Conservation (phyloP, 768 basidiomycete species). For the Podaxis mareebaensis region DNA sequence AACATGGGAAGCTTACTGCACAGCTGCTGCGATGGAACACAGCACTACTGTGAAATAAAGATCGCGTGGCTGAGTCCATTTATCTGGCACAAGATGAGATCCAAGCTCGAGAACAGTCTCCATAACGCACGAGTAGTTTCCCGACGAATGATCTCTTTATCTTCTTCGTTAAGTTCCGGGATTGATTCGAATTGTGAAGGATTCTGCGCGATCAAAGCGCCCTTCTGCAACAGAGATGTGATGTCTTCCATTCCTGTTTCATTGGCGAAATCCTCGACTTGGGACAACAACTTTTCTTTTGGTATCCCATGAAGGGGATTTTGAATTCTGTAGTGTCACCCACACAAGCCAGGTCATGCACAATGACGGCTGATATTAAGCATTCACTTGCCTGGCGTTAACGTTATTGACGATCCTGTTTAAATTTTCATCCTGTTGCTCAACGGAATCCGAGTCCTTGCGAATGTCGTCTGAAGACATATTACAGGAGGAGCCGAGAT, state of each 20-base stretch:
- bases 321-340: conserved; percentile 29
- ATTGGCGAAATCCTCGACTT: conserved; percentile 61
- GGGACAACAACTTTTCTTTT: conserved; percentile 54
- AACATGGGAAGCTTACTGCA: conserved; percentile 46
- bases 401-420: conserved; percentile 20
- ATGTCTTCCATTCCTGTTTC: conserved; percentile 43
- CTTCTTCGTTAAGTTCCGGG: conserved; percentile 31
- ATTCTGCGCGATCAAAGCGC: conserved; percentile 71
- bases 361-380: not conserved
- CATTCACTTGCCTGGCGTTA: conserved; percentile 17
- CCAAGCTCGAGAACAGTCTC: not conserved
- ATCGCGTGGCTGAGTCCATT: conserved; percentile 42
- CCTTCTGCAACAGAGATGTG: conserved; percentile 52
- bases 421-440: conserved; percentile 4
- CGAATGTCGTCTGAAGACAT: conserved; percentile 12
- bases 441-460: conserved; percentile 2
- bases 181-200: conserved; percentile 44
- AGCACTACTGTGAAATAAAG: conserved; percentile 40
- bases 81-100: conserved; percentile 27
- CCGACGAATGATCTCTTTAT: conserved; percentile 34
- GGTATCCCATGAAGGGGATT: conserved; percentile 51
- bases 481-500: not conserved
- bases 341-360: not conserved
- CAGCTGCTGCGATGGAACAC: conserved; percentile 72
- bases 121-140: conserved; percentile 36